These are phyloP conservation scores for Auricularia auricula-judae DNA, from an alignment of 768 basidiomycete species.

Conservation along the genomic window DNA sequence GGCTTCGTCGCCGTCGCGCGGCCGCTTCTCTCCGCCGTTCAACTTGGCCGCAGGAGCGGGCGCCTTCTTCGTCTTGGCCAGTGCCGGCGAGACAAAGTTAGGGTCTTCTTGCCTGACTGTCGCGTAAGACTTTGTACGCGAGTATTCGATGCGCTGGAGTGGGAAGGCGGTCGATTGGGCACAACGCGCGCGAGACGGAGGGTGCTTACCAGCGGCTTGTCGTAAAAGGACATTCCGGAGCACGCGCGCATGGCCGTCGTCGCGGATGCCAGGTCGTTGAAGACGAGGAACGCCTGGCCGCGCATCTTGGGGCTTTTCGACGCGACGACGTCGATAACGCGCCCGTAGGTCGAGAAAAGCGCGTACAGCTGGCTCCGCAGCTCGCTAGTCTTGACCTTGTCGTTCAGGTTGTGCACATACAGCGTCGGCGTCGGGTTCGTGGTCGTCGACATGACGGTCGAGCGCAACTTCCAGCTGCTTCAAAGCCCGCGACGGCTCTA, in stretches of 20 bases:
- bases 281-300: conserved; percentile 95
- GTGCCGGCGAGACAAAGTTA: conserved; percentile 62
- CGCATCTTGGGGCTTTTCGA: conserved; percentile 77
- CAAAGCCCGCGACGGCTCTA: too few species aligned
- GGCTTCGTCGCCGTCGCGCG: conserved; percentile 46
- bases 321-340: conserved; percentile 86
- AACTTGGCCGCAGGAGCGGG: conserved; percentile 19
- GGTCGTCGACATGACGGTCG: background rate
- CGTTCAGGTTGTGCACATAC: conserved; percentile 88
- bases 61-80: conserved; percentile 41
- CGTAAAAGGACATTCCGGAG: conserved; percentile 88
- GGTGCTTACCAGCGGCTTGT: conserved; percentile 76
- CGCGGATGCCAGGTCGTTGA: conserved; percentile 80
- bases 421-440: conserved; percentile 65
- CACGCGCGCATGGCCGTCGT: conserved; percentile 89
- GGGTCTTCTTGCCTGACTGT: conserved; percentile 72
- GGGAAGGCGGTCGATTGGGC: conserved; percentile 8
- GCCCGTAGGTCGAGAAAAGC: conserved; percentile 89
- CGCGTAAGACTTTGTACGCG: conserved; percentile 81
- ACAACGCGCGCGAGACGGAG: conserved; percentile 9
- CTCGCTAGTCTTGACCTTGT: conserved; percentile 88
- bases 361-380: conserved; percentile 70
- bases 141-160: conserved; percentile 78
- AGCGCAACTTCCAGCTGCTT: too few species aligned
- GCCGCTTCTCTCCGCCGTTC: conserved; percentile 45